Evolutionary conservation across 352 stramenopile species (phyloP), one percentile per base, ranked within the genome.

Genomic region (Nothophytophthora sp.): DNA sequence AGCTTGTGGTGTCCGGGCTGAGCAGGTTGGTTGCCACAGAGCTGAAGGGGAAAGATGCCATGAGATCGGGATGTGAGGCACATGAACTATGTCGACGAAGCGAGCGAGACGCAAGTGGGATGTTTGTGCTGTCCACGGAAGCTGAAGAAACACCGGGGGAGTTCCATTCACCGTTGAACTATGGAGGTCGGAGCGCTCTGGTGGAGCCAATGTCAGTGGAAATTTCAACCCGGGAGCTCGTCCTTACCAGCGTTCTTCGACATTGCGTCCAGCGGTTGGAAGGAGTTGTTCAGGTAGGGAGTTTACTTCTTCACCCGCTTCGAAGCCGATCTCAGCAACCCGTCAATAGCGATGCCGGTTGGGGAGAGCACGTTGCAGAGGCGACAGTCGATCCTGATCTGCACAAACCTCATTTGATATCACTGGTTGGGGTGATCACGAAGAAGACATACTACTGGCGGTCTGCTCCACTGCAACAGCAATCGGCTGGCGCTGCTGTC

Each of bases 371-470:
- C 10, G 4, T 8, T 15, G 9, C 28, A 38, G 15, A 41, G 2
- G 56, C 20, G 16, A 53, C 27, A 29, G 33, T 67, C n/a, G 20
- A 64, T 10, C 47, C 29, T 11, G 42, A 67, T 22, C 36, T 79
- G 1, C 73, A 83, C 19, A 65, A 73, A 23, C 27, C 49, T 42
- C 67, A 63, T 25, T 32, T 79, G 4, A 49, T 76, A 1, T 68
- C 67, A 9, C 16, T 83, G 2, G 22, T 68, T 40, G 70, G 73
- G 18, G 18, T 74, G 13, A 54, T 83, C 5, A 50, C 34, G 0
- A 67, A 63, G 27, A 77, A 65, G 24, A 70, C 45, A 19, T 73
- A 55, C 18, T 63, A 64, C 38, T 75, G 67, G 67, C 34, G 30
- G 19, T 37, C 24, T n/a, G 45, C 35, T 11, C 8, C 19, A 10